Conservation (phyloP, 2,329 filamentous ascomycete genomes). For the Aspergillus chevalieri region DNA sequence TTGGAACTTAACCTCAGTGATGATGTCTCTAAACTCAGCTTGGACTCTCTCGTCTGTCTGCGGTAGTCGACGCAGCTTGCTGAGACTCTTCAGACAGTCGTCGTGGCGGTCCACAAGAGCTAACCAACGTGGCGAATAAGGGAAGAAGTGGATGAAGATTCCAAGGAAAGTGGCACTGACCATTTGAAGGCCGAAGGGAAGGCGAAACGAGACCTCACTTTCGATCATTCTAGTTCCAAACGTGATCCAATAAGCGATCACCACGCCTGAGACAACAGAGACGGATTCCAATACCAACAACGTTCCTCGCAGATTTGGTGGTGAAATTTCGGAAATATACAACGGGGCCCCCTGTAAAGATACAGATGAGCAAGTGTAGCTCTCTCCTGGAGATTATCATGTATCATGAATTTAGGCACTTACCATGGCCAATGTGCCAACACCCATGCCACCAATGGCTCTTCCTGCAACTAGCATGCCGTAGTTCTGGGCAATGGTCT, state of each 20-base stretch:
- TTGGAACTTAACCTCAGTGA: slow-evolving; percentile 48
- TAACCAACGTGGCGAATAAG: slow-evolving; percentile 51
- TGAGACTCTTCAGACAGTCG: slow-evolving; percentile 39
- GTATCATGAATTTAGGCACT: too few relatives aligned
- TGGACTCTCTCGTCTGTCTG: slow-evolving; percentile 42
- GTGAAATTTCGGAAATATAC: slow-evolving; percentile 45
- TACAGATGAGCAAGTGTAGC: too few relatives aligned
- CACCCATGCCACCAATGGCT: slow-evolving; percentile 34
- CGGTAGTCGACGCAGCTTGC: slow-evolving; percentile 43
- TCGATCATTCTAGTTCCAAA: slow-evolving; percentile 45
- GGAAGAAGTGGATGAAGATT: slow-evolving; percentile 36
- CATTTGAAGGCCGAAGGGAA: slow-evolving; percentile 46
- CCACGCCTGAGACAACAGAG: slow-evolving; percentile 19
- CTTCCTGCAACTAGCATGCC: slow-evolving; percentile 28
- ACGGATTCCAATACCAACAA: slow-evolving; percentile 18
- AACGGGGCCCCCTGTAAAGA: slow-evolving; percentile 35
- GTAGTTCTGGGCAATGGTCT: slow-evolving; percentile 21
- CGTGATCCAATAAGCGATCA: slow-evolving; percentile 31
- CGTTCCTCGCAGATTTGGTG: slow-evolving; percentile 19
- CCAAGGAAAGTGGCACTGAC: slow-evolving; percentile 28
- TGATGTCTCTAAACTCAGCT: slow-evolving; percentile 43
- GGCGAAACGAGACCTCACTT: slow-evolving; percentile 39
- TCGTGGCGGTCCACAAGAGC: slow-evolving; percentile 37
- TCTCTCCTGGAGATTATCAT: too few relatives aligned
- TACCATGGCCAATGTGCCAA: slow-evolving; percentile 29